Evolutionary conservation across 305 asterid genomes (phyloP).

Genomic region (Solanum hybrid): DNA sequence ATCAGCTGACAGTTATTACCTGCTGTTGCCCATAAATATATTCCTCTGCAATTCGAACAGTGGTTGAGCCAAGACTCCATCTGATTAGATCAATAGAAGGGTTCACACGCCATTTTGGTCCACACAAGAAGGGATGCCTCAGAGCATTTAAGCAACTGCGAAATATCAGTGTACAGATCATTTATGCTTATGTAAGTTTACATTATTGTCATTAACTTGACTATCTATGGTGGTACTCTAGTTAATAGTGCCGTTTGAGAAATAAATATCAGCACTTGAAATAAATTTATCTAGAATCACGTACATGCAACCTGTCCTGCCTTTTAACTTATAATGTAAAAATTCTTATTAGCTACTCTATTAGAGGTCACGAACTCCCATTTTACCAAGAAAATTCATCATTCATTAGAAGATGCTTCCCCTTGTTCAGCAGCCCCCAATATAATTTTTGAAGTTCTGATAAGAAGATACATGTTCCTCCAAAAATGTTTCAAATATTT

Average conservation of each 20-base stretch:
- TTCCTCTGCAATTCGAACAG: slow-evolving; percentile 89
- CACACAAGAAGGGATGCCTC: slow-evolving; percentile 96
- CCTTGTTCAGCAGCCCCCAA: background rate
- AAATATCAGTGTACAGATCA: slow-evolving; percentile 7
- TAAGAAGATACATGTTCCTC: background rate
- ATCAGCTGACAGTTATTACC: slow-evolving; percentile 29
- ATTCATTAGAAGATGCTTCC: background rate
- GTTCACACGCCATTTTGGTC: slow-evolving; percentile 92
- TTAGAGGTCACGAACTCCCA: background rate
- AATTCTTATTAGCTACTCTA: background rate
- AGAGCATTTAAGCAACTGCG: slow-evolving; percentile 81
- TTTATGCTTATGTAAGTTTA: background rate
- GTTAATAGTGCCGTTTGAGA: background rate
- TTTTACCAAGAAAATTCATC: background rate
- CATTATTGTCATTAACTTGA: background rate
- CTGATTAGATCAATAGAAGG: slow-evolving; percentile 80
- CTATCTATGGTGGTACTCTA: background rate
- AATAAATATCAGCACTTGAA: background rate
- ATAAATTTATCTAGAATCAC: background rate
- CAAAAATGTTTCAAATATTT: background rate
- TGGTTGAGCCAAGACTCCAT: slow-evolving; percentile 95
- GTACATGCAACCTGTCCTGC: background rate
- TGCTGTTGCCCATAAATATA: slow-evolving; percentile 84
- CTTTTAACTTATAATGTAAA: background rate
- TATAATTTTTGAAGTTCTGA: background rate